Conservation (phyloP, 1,284 basidiomycete species). For the Ceraceosorus bombacis region DNA sequence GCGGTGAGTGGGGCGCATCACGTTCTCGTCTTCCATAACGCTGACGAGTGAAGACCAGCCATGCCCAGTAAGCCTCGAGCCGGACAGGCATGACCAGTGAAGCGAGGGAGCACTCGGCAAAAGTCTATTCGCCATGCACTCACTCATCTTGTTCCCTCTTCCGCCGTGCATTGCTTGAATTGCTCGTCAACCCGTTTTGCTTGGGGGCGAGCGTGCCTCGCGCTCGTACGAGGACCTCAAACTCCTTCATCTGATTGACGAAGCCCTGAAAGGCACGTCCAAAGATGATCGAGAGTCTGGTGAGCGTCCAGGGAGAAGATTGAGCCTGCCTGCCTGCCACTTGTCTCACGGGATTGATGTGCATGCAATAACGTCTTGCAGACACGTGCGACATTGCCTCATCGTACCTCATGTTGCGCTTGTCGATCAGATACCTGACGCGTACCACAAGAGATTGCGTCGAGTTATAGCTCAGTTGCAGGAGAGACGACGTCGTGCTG, state of each 20-base stretch:
- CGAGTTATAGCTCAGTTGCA: not conserved
- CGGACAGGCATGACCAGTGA: too few species aligned
- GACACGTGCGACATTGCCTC: slow-evolving; percentile 6
- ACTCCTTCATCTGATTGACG: not conserved
- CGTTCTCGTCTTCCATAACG: too few species aligned
- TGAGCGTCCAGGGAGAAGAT: not conserved
- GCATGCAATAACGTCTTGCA: slow-evolving; percentile 9
- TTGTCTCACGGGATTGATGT: slow-evolving; percentile 1
- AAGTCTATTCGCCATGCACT: not conserved
- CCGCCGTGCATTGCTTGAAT: not conserved
- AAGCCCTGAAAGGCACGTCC: not conserved
- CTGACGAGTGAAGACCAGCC: too few species aligned
- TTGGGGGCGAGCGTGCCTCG: not conserved
- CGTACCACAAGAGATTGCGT: not conserved
- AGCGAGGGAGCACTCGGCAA: too few species aligned
- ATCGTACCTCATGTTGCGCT: slow-evolving; percentile 1
- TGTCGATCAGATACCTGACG: slow-evolving; percentile 10
- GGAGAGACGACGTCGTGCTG: not conserved
- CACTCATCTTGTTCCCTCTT: slow-evolving; percentile 1
- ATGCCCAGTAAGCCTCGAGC: too few species aligned
- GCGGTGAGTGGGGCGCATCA: too few species aligned
- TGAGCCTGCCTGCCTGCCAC: not conserved
- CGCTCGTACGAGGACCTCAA: not conserved
- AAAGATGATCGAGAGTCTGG: too few species aligned
- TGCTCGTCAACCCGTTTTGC: not conserved